Base-by-base conservation (phyloP, 2,329 filamentous ascomycete genomes). In the Nectriaceae sp. region DNA sequence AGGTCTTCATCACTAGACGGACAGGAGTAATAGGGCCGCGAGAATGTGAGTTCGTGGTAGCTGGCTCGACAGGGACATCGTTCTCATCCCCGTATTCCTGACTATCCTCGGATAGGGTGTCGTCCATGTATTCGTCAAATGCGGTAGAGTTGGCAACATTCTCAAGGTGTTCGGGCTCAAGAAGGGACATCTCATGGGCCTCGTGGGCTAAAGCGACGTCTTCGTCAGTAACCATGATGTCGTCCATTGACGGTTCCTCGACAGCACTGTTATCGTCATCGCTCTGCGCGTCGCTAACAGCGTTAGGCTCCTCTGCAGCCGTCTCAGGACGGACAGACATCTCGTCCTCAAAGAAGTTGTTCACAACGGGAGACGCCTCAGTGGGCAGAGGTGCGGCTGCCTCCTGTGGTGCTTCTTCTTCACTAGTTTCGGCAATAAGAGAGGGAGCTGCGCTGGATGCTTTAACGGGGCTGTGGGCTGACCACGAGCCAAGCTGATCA, bases 71-170 rank as follows among this genome's bases (percentile, higher is more conserved):
- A 3, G 78, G 83, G 10, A 81, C 67, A 22, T 76, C 73, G 62
- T 88, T 88, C 63, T 88, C 85, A 56, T 88, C 83, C 3, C 78
- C 83, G 59, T 87, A 87, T 54, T 85, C 80, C 54, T 87, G 79
- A 58, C 82, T 86, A 1, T 79, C 78, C 51, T 85, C 82, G 0
- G 84, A 87, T 3, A 77, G 64, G 0, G 74, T 69, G 36, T 80
- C 75, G 16, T 36, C 33, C 33, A 36, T 36, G 8, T n/a, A n/a
- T 10, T 36, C 33, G 15, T 81, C 76, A 41, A 74, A 67, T n/a
- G 56, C 61, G 44, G 59, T 54, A 8, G 52, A 63, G 21, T 53
- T 56, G 37, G 65, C 62, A n/a, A 65, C 55, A 10, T 73, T 67
- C 2, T 75, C 68, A 3, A 70, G 50, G 18, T 70, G 62, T 20